Conservation (phyloP, 176 grass and related monocot species). For the Chrysopogon serrulatus region DNA sequence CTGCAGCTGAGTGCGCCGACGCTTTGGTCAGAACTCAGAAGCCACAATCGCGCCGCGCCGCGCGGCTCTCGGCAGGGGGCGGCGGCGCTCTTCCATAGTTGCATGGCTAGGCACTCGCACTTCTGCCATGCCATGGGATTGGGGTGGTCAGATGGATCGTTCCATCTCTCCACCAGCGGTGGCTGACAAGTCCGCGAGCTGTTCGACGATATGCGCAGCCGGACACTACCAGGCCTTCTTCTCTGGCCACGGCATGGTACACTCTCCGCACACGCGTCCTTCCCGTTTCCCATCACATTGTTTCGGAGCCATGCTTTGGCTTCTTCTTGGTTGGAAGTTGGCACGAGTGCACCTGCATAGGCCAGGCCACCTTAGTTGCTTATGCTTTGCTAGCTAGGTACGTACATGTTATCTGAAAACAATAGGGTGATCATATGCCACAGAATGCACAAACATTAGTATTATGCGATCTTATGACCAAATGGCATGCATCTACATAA, state of each 20-base stretch:
- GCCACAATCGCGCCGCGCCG: no score
- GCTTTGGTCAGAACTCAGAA: no score
- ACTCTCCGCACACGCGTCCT: neutral
- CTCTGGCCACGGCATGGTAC: neutral
- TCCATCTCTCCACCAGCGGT: neutral
- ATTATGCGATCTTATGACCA: no score
- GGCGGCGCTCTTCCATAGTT: neutral
- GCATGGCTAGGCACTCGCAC: neutral
- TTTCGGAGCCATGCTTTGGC: neutral
- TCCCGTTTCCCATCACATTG: neutral
- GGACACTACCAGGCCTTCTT: neutral
- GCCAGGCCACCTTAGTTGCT: neutral
- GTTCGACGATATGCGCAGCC: constrained; percentile 5
- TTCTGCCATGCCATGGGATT: no score
- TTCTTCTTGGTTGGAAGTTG: no score
- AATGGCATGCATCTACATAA: neutral
- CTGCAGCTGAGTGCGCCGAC: no score
- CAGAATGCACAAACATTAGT: neutral
- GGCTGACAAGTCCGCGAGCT: no score
- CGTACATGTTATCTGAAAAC: neutral
- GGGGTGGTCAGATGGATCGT: neutral
- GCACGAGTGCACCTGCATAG: no score
- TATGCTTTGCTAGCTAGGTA: neutral
- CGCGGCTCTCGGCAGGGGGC: neutral
- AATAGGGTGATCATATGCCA: neutral